Evolutionary conservation across 1,139 yeast species (phyloP).

Genomic region (Yamadazyma conglobata): DNA sequence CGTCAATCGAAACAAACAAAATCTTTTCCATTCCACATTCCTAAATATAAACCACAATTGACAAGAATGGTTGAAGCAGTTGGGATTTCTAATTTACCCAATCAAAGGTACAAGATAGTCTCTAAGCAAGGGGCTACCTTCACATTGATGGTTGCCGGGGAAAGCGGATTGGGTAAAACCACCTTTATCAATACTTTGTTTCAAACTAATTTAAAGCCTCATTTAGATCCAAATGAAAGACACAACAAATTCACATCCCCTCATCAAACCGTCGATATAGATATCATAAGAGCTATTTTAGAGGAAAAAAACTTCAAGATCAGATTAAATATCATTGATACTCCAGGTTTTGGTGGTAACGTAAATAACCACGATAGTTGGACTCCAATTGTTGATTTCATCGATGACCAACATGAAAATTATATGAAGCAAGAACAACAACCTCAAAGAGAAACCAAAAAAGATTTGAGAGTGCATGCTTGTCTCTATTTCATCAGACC

Average conservation of each 20-base stretch:
- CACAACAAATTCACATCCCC: conserved; percentile 61
- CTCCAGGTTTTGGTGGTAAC: conserved; percentile 98
- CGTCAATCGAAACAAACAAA: conserved; percentile 8
- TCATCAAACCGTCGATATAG: conserved; percentile 88
- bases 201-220: conserved; percentile 65
- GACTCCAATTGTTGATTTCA: conserved; percentile 89
- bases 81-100: conserved; percentile 89
- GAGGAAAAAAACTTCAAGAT: conserved; percentile 90
- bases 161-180: conserved; percentile 90
- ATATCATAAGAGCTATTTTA: conserved; percentile 81
- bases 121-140: conserved; percentile 86
- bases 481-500: conserved; percentile 94
- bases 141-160: conserved; percentile 95
- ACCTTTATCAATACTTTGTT: conserved; percentile 92
- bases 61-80: conserved; percentile 60
- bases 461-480: conserved; percentile 92
- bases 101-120: conserved; percentile 90
- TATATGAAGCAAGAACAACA: conserved; percentile 97
- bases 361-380: conserved; percentile 91
- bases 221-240: conserved; percentile 62
- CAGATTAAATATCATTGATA: conserved; percentile 85
- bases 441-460: conserved; percentile 66
- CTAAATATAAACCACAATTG: background rate
- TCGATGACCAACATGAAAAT: conserved; percentile 95
- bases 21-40: conserved; percentile 1